phyloP scores from a whole-genome alignment of 306 rosid species.

The Begonia loranthoides region DNA sequence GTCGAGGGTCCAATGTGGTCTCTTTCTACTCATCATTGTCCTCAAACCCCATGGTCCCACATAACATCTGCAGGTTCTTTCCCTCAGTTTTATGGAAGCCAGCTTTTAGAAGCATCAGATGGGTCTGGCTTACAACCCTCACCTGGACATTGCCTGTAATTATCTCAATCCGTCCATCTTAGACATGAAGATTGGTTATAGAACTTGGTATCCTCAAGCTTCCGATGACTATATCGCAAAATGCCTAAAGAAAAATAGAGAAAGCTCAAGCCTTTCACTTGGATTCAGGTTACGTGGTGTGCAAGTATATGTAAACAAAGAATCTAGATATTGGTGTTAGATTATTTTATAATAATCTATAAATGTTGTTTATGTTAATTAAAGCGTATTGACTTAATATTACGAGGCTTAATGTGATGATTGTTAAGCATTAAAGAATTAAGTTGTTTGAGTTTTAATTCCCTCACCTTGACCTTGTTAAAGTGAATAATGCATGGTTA shows the following conservation, averaged over 20 bases:
- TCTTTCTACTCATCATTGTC: conserved; percentile 34
- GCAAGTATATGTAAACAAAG: conserved; percentile 23
- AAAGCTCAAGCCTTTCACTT: conserved; percentile 22
- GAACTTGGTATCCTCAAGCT: conserved; percentile 65
- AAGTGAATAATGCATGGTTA: too few species aligned
- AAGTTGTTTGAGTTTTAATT: too few species aligned
- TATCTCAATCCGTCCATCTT: conserved; percentile 28
- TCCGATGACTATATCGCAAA: conserved; percentile 40
- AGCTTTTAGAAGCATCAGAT: conserved; percentile 41
- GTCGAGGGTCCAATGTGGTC: conserved; percentile 41
- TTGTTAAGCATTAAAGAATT: too few species aligned
- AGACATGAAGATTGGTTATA: conserved; percentile 66
- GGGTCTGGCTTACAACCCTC: conserved; percentile 60
- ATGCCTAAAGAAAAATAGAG: conserved; percentile 39
- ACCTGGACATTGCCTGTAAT: conserved; percentile 34
- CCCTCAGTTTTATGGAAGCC: conserved; percentile 46
- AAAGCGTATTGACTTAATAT: too few species aligned
- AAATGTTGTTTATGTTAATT: too few species aligned
- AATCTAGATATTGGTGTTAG: too few species aligned
- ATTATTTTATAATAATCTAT: too few species aligned
- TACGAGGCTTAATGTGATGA: too few species aligned
- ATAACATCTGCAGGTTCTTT: conserved; percentile 26
- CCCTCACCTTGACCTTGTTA: too few species aligned
- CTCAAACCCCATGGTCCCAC: conserved; percentile 21
- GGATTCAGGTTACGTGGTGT: conserved; percentile 74